Evolutionary conservation across 75 land plant genomes (phyloP).

Genomic region (Selaginella moellendorffii): DNA sequence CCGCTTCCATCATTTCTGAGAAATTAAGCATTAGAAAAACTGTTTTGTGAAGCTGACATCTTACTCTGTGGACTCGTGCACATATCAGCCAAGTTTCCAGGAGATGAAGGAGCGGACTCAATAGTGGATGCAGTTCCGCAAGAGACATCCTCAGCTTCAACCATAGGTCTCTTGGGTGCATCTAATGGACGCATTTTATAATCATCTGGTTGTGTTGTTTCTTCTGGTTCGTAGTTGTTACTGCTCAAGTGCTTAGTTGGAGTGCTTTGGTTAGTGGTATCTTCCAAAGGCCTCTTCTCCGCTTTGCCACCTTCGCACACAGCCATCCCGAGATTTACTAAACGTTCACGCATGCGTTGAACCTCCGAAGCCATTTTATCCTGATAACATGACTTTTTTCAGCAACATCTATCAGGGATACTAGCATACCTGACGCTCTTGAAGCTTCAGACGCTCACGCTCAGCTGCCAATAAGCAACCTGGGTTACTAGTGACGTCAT

Average conservation of each 20-base stretch:
- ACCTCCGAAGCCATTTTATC: constrained; percentile 28
- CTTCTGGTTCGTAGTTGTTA: not conserved
- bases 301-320: constrained; percentile 11
- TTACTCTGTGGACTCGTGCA: too few species aligned
- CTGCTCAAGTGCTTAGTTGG: not conserved
- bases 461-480: constrained; percentile 21
- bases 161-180: not conserved
- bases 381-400: constrained; percentile 1
- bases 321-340: constrained; percentile 25
- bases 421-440: constrained; percentile 26
- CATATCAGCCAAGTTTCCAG: too few species aligned
- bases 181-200: too few species aligned
- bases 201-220: not conserved
- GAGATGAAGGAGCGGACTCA: not conserved
- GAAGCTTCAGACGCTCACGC: constrained; percentile 14
- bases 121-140: not conserved
- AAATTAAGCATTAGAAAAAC: too few species aligned
- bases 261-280: not conserved
- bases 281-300: not conserved
- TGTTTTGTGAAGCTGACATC: too few species aligned
- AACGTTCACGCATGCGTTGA: constrained; percentile 23
- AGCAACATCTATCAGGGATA: too few species aligned
- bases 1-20: too few species aligned
- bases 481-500: constrained; percentile 11
- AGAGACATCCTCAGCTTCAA: not conserved